Conservation (phyloP, 2,329 filamentous ascomycete genomes). For the Claviceps africana region DNA sequence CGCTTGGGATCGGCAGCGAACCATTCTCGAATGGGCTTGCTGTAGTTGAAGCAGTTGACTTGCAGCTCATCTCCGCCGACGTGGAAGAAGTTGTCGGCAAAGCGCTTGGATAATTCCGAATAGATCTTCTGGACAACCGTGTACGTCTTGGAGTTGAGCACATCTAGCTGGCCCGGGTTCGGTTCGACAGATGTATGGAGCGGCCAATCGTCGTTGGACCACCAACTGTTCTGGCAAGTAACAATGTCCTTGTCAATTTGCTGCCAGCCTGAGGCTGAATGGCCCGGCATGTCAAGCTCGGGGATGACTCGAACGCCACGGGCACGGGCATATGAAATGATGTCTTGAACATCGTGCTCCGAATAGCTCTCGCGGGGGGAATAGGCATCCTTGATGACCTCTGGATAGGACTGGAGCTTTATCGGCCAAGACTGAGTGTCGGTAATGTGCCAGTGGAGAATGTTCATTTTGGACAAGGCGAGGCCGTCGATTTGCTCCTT, state of each 20-base stretch:
- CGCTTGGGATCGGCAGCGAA: slow-evolving; percentile 30
- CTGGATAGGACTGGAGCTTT: slow-evolving; percentile 31
- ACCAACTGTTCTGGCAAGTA: slow-evolving; percentile 42
- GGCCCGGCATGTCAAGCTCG: slow-evolving; percentile 44
- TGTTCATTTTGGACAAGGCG: slow-evolving; percentile 41
- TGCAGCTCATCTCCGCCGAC: slow-evolving; percentile 43
- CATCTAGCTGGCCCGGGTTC: slow-evolving; percentile 41
- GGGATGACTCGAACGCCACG: slow-evolving; percentile 42
- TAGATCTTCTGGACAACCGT: slow-evolving; percentile 39
- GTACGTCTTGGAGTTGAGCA: slow-evolving; percentile 41
- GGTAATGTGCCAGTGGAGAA: slow-evolving; percentile 42
- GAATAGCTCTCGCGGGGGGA: slow-evolving; percentile 33
- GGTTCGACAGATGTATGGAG: slow-evolving; percentile 39
- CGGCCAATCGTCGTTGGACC: slow-evolving; percentile 43
- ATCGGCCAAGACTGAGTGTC: slow-evolving; percentile 43
- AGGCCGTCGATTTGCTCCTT: slow-evolving; percentile 40
- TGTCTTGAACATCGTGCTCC: slow-evolving; percentile 24
- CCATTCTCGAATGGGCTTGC: slow-evolving; percentile 32
- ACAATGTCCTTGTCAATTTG: slow-evolving; percentile 38
- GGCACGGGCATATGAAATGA: slow-evolving; percentile 35
- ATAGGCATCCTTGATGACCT: slow-evolving; percentile 41
- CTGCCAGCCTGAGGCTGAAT: slow-evolving; percentile 39
- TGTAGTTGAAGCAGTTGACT: slow-evolving; percentile 41
- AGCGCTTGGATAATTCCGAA: slow-evolving; percentile 34
- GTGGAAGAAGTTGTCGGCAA: slow-evolving; percentile 40